phyloP scores from a whole-genome alignment of 2,329 filamentous ascomycete genomes.

The Colletotrichum chlorophyti region DNA sequence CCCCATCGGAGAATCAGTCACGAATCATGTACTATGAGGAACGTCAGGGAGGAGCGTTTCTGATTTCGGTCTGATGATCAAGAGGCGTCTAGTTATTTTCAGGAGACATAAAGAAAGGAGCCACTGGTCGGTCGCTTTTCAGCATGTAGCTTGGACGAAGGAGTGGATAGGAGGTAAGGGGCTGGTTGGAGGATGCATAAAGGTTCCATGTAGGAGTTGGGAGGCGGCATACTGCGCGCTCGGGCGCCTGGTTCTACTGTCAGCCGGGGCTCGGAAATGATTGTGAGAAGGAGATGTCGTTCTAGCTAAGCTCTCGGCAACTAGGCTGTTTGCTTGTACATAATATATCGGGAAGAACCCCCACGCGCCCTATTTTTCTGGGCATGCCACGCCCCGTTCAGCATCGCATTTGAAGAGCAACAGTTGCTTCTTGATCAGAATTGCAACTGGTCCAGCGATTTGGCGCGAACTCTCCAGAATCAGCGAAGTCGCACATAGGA shows the following conservation, averaged over 20 bases:
- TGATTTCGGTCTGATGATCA: constrained; percentile 27
- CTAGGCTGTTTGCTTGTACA: constrained; percentile 23
- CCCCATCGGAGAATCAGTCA: constrained; percentile 1
- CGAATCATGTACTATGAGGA: constrained; percentile 30
- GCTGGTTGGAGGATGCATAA: background rate
- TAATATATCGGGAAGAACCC: constrained; percentile 19
- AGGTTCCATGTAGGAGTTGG: background rate
- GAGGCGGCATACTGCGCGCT: background rate
- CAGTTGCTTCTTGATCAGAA: too few species aligned
- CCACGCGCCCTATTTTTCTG: background rate
- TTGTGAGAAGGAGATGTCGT: background rate
- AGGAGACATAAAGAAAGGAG: constrained; percentile 29
- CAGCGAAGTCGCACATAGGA: background rate
- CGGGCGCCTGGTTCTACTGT: constrained; percentile 5
- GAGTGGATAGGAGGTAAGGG: constrained; percentile 5
- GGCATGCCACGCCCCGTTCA: too few species aligned
- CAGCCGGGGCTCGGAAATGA: background rate
- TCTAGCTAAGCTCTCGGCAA: constrained; percentile 18
- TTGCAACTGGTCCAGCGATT: background rate
- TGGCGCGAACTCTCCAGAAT: background rate
- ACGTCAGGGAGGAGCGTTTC: constrained; percentile 28
- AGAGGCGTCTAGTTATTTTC: constrained; percentile 26
- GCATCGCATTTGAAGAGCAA: too few species aligned
- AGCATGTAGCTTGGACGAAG: constrained; percentile 29
- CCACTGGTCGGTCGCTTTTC: constrained; percentile 29